Evolutionary conservation across 768 basidiomycete genomes (phyloP), one percentile per base, ranked within the genome.

Genomic region (Dacryopinax spathularia): DNA sequence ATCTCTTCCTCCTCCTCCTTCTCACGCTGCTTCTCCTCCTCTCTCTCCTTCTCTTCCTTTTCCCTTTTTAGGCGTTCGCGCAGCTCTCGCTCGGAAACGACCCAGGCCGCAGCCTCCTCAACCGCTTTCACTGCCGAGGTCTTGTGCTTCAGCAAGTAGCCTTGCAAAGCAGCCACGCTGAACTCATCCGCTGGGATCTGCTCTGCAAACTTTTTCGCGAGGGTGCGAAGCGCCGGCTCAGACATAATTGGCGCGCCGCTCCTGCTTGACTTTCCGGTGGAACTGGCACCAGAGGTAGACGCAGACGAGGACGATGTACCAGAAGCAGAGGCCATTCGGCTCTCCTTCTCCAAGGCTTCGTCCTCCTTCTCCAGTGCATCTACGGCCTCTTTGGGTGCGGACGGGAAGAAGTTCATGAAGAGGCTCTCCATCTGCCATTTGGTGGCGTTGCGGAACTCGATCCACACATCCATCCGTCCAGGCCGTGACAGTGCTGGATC

Each of bases 401-500:
- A 87, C 0, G 90, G 90, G 85, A 91, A 92, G 76, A 92, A 92
- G 75, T 91, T 91, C 65, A 86, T 82, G 83, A 91, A 92, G 39
- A 92, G 79, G 22, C 83, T 84, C 73, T 91, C 88, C 0, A 89
- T 89, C 71, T 93, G 90, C 82, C 85, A 86, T 67, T 85, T 85
- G 65, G 84, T 86, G 34, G 91, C 87, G 15, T 88, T 85, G 77
- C 85, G 88, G 78, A 94, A 94, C 73, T 91, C 88, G 48, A 94
- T 81, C 85, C 89, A 90, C 7, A 95, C 88, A 70, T 94, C 92
- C 66, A 75, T 89, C 31, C 88, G 86, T 18, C 92, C 92, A 4
- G 92, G 90, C 62, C 92, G 86, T n/a, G 86, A 88, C 12, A 95
- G 82, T 0, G 92, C 92, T 2, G 91, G 89, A 68, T 95, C 92